Evolutionary conservation across 345 rosid species (phyloP), one percentile per base, ranked within the genome.

Genomic region (Moricandia moricandioides): DNA sequence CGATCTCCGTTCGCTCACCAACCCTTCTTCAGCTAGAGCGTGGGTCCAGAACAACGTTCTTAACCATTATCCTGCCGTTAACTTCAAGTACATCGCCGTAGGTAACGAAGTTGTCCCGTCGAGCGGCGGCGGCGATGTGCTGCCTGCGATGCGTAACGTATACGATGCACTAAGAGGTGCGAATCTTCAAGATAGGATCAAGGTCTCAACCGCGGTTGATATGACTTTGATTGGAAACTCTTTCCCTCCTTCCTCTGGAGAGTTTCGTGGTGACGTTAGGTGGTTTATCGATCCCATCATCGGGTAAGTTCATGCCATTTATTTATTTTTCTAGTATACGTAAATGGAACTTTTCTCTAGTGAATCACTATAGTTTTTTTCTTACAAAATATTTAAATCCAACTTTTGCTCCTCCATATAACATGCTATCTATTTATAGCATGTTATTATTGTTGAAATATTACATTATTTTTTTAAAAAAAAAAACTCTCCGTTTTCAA

Each of bases 101-200:
- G 86, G 85, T 8, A 83, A 83, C 47, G 83, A 83, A 49, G 84
- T 84, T 0, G 45, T 56, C 30, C 85, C 87, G 0, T 12, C 29
- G 0, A 74, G 74, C 57, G 71, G 75, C 0, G 82, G 79, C 6
- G 58, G 71, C 7, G 43, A 12, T 51, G 83, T 87, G n/a, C 70
- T 84, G 24, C 85, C 84, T 2, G 95, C 88, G 14, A 81, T 89
- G 86, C 74, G 73, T 51, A 85, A 84, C 62, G 35, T 87, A 14
- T 79, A 45, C 6, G 81, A 70, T 1, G 83, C 86, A 0, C 14
- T 88, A 2, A 3, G 54, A 10, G 60, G 56, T 2, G 85, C 69
- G 0, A 84, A 83, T 17, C 78, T 83, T 7, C 78, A 82, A 2
- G 69, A 62, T 71, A 74, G 31, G 31, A 85, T 87, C 67, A 85